phyloP scores from a whole-genome alignment of 116 monocot species.

The Phalaenopsis hybrid region DNA sequence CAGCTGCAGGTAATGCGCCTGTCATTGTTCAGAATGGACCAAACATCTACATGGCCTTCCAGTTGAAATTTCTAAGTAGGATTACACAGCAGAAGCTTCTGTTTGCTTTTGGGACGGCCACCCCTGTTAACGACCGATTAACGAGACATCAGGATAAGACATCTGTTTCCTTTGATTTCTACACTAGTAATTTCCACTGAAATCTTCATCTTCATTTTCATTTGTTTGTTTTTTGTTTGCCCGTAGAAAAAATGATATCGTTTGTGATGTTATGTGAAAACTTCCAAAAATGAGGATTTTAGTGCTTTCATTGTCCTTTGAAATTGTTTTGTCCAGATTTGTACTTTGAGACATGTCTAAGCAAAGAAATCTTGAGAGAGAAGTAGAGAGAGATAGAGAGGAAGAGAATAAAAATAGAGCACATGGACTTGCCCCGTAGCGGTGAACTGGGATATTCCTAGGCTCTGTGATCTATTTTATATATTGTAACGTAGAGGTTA shows the following conservation, averaged over 20 bases:
- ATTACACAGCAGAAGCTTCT: conserved; percentile 37
- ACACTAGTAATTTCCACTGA: conserved; percentile 35
- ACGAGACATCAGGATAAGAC: conserved; percentile 53
- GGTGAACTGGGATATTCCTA: too few species aligned
- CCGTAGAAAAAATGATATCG: not conserved
- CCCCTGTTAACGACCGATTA: conserved; percentile 40
- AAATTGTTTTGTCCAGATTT: too few species aligned
- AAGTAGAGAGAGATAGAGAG: too few species aligned
- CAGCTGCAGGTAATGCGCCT: conserved; percentile 24
- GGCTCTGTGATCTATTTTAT: too few species aligned
- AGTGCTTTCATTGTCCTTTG: too few species aligned
- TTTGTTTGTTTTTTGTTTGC: not conserved
- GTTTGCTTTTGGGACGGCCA: conserved; percentile 43
- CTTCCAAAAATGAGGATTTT: too few species aligned
- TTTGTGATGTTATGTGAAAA: not conserved
- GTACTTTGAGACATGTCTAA: too few species aligned
- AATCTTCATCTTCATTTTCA: not conserved
- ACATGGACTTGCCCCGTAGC: too few species aligned
- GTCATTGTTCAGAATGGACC: conserved; percentile 36
- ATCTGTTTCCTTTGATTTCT: conserved; percentile 71
- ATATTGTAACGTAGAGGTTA: too few species aligned
- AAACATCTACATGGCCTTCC: conserved; percentile 71
- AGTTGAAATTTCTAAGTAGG: conserved; percentile 43
- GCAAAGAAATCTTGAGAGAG: too few species aligned
- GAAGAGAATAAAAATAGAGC: too few species aligned